These are phyloP conservation scores for Sabuloglossum arenarium DNA, from an alignment of 495 filamentous ascomycete species.

Conservation along the genomic window DNA sequence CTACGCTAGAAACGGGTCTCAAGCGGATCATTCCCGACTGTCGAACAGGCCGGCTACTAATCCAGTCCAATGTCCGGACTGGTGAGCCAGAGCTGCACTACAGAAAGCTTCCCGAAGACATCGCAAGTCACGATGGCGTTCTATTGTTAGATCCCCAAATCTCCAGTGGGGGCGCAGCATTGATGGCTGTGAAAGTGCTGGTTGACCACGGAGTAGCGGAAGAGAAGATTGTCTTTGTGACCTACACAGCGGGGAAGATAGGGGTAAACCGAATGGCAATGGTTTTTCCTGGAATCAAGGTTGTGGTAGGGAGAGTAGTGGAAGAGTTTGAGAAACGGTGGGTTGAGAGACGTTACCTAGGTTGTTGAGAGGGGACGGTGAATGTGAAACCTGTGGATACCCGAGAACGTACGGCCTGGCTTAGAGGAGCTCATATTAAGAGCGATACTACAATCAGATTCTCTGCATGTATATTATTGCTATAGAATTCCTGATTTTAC, in stretches of 20 bases:
- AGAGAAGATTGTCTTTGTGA: conserved; percentile 71
- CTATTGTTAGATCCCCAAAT: conserved; percentile 86
- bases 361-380: conserved; percentile 30
- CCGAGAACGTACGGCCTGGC: too few species aligned
- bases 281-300: conserved; percentile 67
- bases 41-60: conserved; percentile 68
- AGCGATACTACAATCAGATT: too few species aligned
- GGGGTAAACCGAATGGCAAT: conserved; percentile 65
- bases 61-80: conserved; percentile 67
- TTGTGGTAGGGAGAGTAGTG: conserved; percentile 63
- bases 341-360: conserved; percentile 66
- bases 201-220: conserved; percentile 85
- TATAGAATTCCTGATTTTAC: too few species aligned
- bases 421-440: too few species aligned
- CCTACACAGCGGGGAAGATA: conserved; percentile 60
- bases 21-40: conserved; percentile 82
- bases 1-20: conserved; percentile 68
- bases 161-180: conserved; percentile 73
- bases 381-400: not conserved
- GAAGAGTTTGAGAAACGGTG: conserved; percentile 58
- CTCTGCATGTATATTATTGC: too few species aligned
- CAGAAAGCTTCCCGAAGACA: conserved; percentile 47
- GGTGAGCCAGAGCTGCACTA: conserved; percentile 88
- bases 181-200: conserved; percentile 91
- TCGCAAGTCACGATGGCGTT: conserved; percentile 52